Evolutionary conservation across 345 rosid species (phyloP).

Genomic region (Citrus cavaleriei): DNA sequence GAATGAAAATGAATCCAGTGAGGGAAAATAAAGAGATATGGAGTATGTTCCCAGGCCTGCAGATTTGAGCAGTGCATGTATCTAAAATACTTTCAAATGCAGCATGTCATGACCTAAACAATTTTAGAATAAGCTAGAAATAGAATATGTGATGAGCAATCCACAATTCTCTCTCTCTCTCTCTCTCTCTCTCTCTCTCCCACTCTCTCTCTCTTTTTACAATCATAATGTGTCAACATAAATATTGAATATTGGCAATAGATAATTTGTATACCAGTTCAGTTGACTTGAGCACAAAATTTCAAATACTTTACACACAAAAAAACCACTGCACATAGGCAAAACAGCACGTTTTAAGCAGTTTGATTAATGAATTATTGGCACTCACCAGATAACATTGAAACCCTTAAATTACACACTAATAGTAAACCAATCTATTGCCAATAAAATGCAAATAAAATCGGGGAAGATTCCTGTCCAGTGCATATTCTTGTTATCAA

Average conservation of each 20-base stretch:
- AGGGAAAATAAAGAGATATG: neutral
- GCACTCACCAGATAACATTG: neutral
- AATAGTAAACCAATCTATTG: slow-evolving; percentile 6
- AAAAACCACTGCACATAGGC: neutral
- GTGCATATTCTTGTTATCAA: neutral
- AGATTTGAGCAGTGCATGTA: neutral
- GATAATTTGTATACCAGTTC: neutral
- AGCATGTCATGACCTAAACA: neutral
- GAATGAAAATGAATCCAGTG: neutral
- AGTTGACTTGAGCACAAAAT: neutral
- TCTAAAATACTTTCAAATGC: neutral
- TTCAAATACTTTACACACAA: neutral
- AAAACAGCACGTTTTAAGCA: neutral
- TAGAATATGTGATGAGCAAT: neutral
- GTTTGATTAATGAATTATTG: neutral
- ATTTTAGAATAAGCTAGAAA: neutral
- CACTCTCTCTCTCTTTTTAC: neutral
- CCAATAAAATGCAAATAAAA: neutral
- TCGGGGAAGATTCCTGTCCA: neutral
- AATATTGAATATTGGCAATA: neutral
- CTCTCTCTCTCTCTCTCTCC: too few species aligned
- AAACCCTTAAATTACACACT: neutral
- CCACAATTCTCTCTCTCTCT: neutral
- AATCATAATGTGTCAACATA: neutral
- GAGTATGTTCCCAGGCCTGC: neutral